Base-by-base conservation (phyloP, 2,329 filamentous ascomycete species). In the Trichophyton benhamiae region DNA sequence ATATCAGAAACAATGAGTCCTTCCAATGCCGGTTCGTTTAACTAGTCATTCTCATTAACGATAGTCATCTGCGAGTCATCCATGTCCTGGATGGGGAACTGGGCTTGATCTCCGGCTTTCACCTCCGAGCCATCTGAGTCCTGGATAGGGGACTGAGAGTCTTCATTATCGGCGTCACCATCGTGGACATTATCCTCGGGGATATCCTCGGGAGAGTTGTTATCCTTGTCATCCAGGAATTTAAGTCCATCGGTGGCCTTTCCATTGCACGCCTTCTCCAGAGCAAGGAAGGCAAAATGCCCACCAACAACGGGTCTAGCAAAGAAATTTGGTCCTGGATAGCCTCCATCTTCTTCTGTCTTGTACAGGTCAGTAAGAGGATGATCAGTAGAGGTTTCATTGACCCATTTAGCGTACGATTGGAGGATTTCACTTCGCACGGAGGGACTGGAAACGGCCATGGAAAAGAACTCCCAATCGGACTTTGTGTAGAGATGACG, bases 391-490 rank as follows among this genome's bases (percentile, higher is more conserved):
- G 74, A 78, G 0, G 89, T 95, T 74, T 95, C 88, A 69, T 94
- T 95, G 63, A 95, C 79, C 90, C 90, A 95, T 61, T 77, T 77
- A 0, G 88, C 88, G 46, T 94, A 86, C 17, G 83, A 82, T 63
- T 89, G 80, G 41, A 94, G 76, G 58, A 95, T 90, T 70, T 87
- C 83, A 2, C 80, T 79, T 60, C 89, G 81, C 1, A 87, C 87
- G 62, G 80, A 75, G 70, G 82, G 82, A 66, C 84, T 85, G 3
- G 88, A 83, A 3, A 95, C 87, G 1, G 89, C 88, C 55, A 90
- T 89, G 0, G 89, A 88, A 72, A 94, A 91, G 72, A 95, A 91
- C 68, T 94, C 87, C 90, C 90, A 95, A 74, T 95, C 90, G 33
- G 87, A 90, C 75, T 95, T 95, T 38, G 89, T 87, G 73, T 94